Conservation (phyloP, 2,329 filamentous ascomycete species). For the Microdochium bolleyi region DNA sequence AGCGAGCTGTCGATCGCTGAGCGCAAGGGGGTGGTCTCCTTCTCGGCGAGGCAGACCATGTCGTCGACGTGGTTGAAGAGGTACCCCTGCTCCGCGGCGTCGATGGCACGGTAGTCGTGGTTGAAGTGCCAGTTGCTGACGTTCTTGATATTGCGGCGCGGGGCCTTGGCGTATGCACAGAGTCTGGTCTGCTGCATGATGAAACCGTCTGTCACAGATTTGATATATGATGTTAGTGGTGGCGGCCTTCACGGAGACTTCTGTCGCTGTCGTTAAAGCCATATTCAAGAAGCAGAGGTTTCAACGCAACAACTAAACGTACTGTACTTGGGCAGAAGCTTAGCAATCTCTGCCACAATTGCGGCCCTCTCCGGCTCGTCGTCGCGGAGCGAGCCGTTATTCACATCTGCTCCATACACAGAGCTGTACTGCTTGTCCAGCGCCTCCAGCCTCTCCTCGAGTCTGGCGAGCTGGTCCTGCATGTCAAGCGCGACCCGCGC, state of each 20-base stretch:
- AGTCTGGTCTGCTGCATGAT: slow-evolving; percentile 13
- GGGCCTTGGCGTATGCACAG: slow-evolving; percentile 6
- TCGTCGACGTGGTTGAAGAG: slow-evolving; percentile 9
- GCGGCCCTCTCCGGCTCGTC: slow-evolving; percentile 9
- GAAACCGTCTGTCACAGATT: slow-evolving; percentile 10
- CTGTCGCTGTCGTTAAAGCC: too few species aligned
- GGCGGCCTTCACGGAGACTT: too few species aligned
- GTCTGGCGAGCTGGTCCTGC: slow-evolving; percentile 22
- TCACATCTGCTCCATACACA: slow-evolving; percentile 3
- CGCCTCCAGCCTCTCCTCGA: slow-evolving; percentile 18
- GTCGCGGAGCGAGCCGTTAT: slow-evolving; percentile 18
- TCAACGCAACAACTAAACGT: too few species aligned
- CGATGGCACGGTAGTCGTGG: slow-evolving; percentile 6
- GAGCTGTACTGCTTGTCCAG: slow-evolving; percentile 16
- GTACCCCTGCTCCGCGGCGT: slow-evolving; percentile 6
- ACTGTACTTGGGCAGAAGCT: slow-evolving; percentile 16
- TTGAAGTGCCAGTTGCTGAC: slow-evolving; percentile 15
- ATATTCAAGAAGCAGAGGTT: too few species aligned
- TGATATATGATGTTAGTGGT: neutral
- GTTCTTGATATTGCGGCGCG: slow-evolving; percentile 12
- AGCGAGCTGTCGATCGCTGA: slow-evolving; percentile 7
- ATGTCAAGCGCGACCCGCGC: slow-evolving; percentile 19
- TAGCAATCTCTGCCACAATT: slow-evolving; percentile 7
- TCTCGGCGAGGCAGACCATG: slow-evolving; percentile 9
- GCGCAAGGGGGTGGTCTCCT: slow-evolving; percentile 6